Conservation (phyloP, 1,284 basidiomycete species). For the Gymnopus androsaceus region DNA sequence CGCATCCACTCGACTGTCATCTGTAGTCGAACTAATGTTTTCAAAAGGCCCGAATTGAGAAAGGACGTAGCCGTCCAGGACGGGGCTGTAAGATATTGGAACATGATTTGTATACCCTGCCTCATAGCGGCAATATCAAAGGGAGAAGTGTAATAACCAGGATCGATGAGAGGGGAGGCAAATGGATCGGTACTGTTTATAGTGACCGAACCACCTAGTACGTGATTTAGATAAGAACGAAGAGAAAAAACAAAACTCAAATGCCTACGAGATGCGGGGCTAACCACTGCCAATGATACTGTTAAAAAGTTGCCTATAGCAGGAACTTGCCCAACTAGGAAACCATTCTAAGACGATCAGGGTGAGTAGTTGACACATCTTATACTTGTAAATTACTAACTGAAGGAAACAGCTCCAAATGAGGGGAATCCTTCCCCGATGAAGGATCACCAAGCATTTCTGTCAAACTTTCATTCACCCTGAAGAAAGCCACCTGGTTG, state of each 20-base stretch:
- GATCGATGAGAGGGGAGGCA: conserved; percentile 41
- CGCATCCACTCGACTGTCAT: conserved; percentile 19
- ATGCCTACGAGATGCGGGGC: conserved; percentile 39
- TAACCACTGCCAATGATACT: conserved; percentile 28
- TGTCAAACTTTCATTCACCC: conserved; percentile 16
- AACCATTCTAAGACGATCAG: conserved; percentile 12
- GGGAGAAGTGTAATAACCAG: conserved; percentile 32
- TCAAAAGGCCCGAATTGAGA: conserved; percentile 3
- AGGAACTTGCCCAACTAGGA: conserved; percentile 4
- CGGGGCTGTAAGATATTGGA: conserved; percentile 28
- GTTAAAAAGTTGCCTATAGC: conserved; percentile 32
- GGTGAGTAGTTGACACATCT: conserved; percentile 9
- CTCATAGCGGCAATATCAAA: conserved; percentile 39
- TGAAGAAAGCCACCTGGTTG: conserved; percentile 18
- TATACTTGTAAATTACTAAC: conserved; percentile 9
- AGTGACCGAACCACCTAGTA: conserved; percentile 40
- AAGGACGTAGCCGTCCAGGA: conserved; percentile 37
- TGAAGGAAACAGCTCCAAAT: conserved; percentile 16
- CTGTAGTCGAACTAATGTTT: background rate
- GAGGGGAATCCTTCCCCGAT: conserved; percentile 15
- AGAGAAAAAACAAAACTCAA: too few species aligned
- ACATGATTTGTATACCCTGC: conserved; percentile 32
- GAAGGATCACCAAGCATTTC: conserved; percentile 17
- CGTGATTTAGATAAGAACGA: background rate
- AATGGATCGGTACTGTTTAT: conserved; percentile 39